Evolutionary conservation across 2,329 filamentous ascomycete species (phyloP).

Genomic region (Alternaria novae-zelandiae): DNA sequence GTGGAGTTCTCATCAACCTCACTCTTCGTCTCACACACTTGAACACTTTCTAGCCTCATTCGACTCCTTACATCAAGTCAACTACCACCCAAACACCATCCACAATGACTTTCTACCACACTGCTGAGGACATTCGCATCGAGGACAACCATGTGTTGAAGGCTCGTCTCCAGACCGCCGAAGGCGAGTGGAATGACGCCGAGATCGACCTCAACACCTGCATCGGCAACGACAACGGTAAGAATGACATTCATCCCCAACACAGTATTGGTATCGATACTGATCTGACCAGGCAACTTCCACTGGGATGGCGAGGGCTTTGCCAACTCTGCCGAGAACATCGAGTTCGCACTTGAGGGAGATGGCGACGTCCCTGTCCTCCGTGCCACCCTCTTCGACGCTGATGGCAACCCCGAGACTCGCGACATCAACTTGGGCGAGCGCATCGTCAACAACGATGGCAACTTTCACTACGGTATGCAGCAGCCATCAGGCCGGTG

Average conservation of each 20-base stretch:
- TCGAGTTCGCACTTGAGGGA: conserved; percentile 60
- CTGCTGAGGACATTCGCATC: conserved; percentile 56
- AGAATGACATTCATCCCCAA: neutral
- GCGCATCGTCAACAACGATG: conserved; percentile 61
- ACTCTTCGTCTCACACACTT: neutral
- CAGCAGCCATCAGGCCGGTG: neutral
- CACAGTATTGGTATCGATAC: neutral
- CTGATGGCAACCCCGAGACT: conserved; percentile 51
- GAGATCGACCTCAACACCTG: conserved; percentile 58
- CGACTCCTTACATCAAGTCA: neutral
- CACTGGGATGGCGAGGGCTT: conserved; percentile 58
- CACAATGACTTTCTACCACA: conserved; percentile 56
- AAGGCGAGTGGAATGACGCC: conserved; percentile 55
- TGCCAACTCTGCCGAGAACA: conserved; percentile 53
- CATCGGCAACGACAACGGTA: conserved; percentile 62
- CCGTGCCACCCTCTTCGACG: conserved; percentile 55
- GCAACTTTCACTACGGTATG: conserved; percentile 40
- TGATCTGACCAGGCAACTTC: conserved; percentile 49
- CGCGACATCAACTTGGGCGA: conserved; percentile 64
- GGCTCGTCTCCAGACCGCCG: conserved; percentile 49
- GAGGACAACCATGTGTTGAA: conserved; percentile 59
- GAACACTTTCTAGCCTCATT: neutral
- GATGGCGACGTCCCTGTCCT: conserved; percentile 60
- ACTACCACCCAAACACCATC: neutral
- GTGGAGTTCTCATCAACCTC: neutral